Evolutionary conservation across 345 rosid genomes (phyloP).

Genomic region (Eucalyptus victrix): DNA sequence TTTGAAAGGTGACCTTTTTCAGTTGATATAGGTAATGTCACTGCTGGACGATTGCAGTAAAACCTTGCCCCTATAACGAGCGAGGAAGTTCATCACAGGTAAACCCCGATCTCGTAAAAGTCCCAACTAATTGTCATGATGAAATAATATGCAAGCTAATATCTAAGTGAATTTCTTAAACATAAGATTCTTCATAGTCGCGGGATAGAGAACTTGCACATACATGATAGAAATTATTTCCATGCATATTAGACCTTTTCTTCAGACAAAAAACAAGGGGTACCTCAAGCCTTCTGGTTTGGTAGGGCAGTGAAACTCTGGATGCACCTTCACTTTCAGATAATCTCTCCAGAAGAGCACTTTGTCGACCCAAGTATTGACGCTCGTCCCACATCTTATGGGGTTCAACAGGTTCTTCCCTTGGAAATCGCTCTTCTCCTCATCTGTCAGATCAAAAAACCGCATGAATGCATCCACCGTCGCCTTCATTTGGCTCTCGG

Average conservation of each 20-base stretch:
- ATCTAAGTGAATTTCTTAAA: neutral
- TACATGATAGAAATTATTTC: neutral
- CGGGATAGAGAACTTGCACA: neutral
- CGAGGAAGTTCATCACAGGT: neutral
- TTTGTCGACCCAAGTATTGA: constrained; percentile 9
- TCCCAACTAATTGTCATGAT: neutral
- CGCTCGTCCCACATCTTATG: constrained; percentile 20
- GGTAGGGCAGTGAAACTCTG: constrained; percentile 21
- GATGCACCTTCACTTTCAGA: constrained; percentile 28
- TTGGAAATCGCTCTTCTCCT: constrained; percentile 5
- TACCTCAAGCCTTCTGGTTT: constrained; percentile 34
- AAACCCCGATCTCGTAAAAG: neutral
- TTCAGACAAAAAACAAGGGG: neutral
- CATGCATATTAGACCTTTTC: neutral
- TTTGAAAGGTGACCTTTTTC: neutral
- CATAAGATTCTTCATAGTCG: neutral
- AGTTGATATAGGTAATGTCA: neutral
- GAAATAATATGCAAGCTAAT: neutral
- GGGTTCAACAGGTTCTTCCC: constrained; percentile 25
- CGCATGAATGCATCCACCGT: neutral
- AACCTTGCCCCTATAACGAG: neutral
- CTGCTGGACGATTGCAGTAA: neutral
- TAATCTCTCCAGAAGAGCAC: constrained; percentile 25
- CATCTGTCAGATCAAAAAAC: constrained; percentile 13
- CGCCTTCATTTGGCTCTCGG: constrained; percentile 3